A percentile compares a stretch with the other conserved stretches of the same genome.
These are phyloP conservation scores for Phytophthora ramorum DNA, from an alignment of 352 stramenopile genomes.

Conservation along the genomic window DNA sequence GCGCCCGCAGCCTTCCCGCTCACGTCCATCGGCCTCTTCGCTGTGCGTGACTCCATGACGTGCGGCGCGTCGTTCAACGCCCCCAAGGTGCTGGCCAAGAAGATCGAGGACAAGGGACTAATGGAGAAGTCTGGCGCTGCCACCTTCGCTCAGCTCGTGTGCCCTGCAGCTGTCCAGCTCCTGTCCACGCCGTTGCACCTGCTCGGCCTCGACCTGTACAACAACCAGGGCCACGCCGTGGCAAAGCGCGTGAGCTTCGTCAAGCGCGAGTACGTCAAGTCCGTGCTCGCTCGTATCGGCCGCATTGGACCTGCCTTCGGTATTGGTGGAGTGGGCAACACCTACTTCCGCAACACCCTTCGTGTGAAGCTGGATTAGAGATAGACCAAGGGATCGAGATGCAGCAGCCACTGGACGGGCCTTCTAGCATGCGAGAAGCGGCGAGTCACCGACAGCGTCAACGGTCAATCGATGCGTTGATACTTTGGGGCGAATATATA, in stretches of 20 bases:
- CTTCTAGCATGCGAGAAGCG: conserved; percentile 24
- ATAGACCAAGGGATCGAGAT: neutral
- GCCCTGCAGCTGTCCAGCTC: conserved; percentile 87
- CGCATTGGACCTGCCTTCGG: conserved; percentile 92
- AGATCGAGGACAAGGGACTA: conserved; percentile 58
- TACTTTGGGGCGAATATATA: conserved; percentile 33
- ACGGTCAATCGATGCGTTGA: conserved; percentile 2
- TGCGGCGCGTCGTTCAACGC: conserved; percentile 91
- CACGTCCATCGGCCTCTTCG: conserved; percentile 86
- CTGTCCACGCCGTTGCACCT: conserved; percentile 91
- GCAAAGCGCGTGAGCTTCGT: conserved; percentile 65
- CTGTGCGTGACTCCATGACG: conserved; percentile 85
- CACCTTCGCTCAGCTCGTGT: conserved; percentile 82
- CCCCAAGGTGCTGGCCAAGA: conserved; percentile 67
- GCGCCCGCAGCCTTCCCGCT: conserved; percentile 78
- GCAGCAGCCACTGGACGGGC: conserved; percentile 16
- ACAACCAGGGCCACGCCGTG: conserved; percentile 55
- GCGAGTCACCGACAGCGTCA: conserved; percentile 27
- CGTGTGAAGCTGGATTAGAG: conserved; percentile 49
- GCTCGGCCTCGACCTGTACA: conserved; percentile 91
- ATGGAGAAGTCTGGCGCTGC: conserved; percentile 61
- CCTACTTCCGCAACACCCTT: conserved; percentile 61
- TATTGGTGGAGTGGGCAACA: conserved; percentile 90
- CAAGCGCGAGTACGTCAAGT: conserved; percentile 86
- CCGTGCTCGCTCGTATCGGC: conserved; percentile 79